phyloP scores from a whole-genome alignment of 345 rosid genomes.

The Eucalyptus curtisii region DNA sequence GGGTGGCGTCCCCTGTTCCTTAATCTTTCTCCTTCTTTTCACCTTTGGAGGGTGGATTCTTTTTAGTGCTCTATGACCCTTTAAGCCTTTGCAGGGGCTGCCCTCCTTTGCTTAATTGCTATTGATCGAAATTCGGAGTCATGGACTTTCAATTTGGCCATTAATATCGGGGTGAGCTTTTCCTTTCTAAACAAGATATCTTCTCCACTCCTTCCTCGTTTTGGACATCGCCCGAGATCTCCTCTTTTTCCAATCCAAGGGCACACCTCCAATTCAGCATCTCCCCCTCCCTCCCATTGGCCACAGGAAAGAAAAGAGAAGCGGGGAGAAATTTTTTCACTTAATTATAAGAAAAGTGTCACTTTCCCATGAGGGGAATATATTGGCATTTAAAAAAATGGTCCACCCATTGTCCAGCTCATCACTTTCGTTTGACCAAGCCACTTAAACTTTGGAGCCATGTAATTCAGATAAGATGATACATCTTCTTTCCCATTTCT shows the following conservation, averaged over 20 bases:
- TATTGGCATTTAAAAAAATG: background rate
- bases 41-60: background rate
- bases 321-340: background rate
- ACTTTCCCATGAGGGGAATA: background rate
- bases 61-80: background rate
- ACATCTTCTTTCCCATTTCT: background rate
- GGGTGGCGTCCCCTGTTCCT: background rate
- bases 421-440: background rate
- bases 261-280: background rate
- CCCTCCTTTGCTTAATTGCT: background rate
- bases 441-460: background rate
- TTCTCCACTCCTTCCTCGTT: background rate
- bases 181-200: background rate
- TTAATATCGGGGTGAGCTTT: background rate
- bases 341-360: background rate
- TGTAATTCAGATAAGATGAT: background rate
- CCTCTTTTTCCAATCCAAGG: background rate
- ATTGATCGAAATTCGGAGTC: background rate
- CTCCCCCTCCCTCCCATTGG: background rate
- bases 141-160: background rate
- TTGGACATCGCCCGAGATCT: background rate
- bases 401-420: conserved; percentile 11
- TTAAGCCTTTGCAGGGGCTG: background rate
- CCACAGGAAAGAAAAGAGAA: background rate
- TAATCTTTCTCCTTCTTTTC: background rate